A percentile compares a stretch with the other conserved stretches of the same genome.
phyloP scores from a whole-genome alignment of 805 yeast genomes.

The Tetrapisispora nanseiensis region DNA sequence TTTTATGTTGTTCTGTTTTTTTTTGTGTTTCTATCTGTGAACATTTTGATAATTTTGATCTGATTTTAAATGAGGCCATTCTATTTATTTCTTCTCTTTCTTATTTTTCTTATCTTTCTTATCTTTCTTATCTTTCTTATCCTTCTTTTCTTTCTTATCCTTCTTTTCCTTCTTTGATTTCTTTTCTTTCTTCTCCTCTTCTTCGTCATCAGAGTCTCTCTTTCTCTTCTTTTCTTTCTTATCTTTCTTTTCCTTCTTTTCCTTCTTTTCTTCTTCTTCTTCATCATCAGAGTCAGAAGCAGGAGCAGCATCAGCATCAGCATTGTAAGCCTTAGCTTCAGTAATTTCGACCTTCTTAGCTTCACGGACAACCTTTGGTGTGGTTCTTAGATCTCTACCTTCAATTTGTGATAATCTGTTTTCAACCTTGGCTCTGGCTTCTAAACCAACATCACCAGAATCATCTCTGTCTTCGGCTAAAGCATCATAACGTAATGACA shows the following conservation, averaged over 20 bases:
- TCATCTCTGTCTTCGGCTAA: constrained; percentile 95
- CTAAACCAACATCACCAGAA: constrained; percentile 85
- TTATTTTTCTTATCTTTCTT: constrained; percentile 2
- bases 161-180: constrained; percentile 3
- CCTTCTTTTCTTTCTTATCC: constrained; percentile 1
- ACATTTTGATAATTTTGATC: not conserved
- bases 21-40: not conserved
- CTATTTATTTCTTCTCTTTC: constrained; percentile 3
- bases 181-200: constrained; percentile 1
- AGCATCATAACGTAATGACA: constrained; percentile 92
- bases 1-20: not conserved
- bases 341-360: constrained; percentile 79
- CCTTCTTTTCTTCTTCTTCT: constrained; percentile 25
- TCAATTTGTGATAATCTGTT: constrained; percentile 88
- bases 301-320: constrained; percentile 73
- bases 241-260: constrained; percentile 21
- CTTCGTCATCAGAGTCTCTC: constrained; percentile 1
- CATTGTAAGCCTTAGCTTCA: constrained; percentile 83
- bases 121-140: constrained; percentile 2
- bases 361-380: constrained; percentile 72
- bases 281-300: constrained; percentile 33
- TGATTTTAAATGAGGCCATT: not conserved
- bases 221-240: constrained; percentile 18
- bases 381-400: constrained; percentile 91
- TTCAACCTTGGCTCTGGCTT: constrained; percentile 88